Conservation (phyloP, 257 asterid species). For the Salvia miltiorrhiza region DNA sequence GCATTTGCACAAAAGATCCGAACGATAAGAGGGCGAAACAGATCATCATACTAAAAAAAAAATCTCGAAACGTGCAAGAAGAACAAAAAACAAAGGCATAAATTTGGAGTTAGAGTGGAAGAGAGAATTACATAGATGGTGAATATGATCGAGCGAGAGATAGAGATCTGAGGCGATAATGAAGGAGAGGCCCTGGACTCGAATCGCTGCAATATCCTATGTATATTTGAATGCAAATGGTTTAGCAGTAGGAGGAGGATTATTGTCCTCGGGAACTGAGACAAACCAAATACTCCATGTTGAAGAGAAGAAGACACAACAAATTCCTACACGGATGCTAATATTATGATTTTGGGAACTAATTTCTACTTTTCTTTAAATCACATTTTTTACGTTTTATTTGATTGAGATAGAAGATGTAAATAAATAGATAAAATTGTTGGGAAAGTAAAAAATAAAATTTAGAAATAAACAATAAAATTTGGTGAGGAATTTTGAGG, state of each 20-base stretch:
- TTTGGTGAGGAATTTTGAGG: too few relatives aligned
- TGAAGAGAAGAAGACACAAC: too few relatives aligned
- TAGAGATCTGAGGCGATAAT: slow-evolving; percentile 27
- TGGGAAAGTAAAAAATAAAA: too few relatives aligned
- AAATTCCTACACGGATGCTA: too few relatives aligned
- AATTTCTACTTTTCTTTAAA: too few relatives aligned
- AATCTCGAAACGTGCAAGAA: neutral
- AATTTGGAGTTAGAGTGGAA: neutral
- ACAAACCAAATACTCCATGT: neutral
- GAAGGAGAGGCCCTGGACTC: neutral
- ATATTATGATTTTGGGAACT: too few relatives aligned
- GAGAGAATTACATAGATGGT: slow-evolving; percentile 23
- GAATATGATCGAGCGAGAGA: neutral
- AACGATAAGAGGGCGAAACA: neutral
- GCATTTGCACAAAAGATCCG: slow-evolving; percentile 7
- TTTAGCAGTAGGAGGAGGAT: slow-evolving; percentile 15
- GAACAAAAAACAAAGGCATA: neutral
- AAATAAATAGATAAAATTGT: too few relatives aligned
- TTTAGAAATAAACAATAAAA: too few relatives aligned
- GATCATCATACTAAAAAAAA: neutral
- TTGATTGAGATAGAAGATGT: too few relatives aligned
- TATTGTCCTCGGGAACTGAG: slow-evolving; percentile 25
- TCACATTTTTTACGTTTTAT: too few relatives aligned
- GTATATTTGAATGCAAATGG: neutral
- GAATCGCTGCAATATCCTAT: neutral